Base-by-base conservation (phyloP, 139 green algal species). In the Desmodesmus armatus region DNA sequence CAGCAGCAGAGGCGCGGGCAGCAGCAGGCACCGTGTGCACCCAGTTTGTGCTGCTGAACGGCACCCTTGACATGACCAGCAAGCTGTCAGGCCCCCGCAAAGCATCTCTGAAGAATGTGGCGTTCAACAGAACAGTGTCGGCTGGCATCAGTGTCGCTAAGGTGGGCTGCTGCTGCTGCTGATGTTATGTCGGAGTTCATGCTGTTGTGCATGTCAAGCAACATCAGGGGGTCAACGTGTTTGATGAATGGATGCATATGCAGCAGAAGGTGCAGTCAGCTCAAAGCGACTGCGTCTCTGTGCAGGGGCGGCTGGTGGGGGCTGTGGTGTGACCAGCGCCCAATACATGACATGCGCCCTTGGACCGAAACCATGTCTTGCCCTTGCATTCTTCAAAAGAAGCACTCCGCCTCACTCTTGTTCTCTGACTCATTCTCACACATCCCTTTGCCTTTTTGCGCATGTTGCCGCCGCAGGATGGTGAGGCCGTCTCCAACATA, bases 11-110 rank as follows among this genome's bases (percentile, higher is more conserved):
- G 37, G 76, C 76, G 3, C n/a, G 31, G 55, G 53, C 53, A 39
- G 76, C 62, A 29, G 76, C 76, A 17, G 31, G 44, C 17, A 25
- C 47, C 3, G 2, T 82, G 76, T 82, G 76, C 37, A 55, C 51
- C 37, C 76, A 82, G 53, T 25, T 72, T 35, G 37, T 82, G 37
- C 7, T 82, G 76, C 39, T 82, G 19, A 37, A 19, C 4, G 76
- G 76, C 1, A 3, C 33, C 55, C 76, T 82, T 3, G 72, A 65
- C 55, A 13, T 82, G 37, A 44, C 29, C n/a, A 82, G 76, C 27
- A 7, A 7, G 13, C 1, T 55, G 25, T 31, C 72, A 31, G 76
- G 76, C 9, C 76, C 55, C 11, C 40, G 76, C 11, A 82, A 53
- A 5, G 35, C 76, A 35, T 29, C 60, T n/a, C 25, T 71, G 13